A percentile compares a stretch with the other conserved stretches of the same genome.
Conservation (phyloP, 2,329 filamentous ascomycete species). For the Diplodia intermedia region DNA sequence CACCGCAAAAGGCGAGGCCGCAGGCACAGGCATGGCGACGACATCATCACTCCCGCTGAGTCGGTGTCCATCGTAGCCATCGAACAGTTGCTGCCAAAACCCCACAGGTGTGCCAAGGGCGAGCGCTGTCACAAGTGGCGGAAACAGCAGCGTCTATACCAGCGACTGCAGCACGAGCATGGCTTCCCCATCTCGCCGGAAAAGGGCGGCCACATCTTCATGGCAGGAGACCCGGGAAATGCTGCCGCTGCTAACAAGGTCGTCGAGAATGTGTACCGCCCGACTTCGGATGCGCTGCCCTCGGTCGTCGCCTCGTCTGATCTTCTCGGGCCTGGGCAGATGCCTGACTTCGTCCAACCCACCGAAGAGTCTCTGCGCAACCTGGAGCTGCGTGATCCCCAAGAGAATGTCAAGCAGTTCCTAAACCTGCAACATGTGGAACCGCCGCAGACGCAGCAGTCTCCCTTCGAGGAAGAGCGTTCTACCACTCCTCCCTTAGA, state of each 20-base stretch:
- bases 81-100: slow-evolving; percentile 84
- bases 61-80: slow-evolving; percentile 92
- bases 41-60: slow-evolving; percentile 77
- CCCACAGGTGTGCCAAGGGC: slow-evolving; percentile 84
- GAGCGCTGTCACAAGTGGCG: slow-evolving; percentile 83
- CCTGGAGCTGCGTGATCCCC: slow-evolving; percentile 76
- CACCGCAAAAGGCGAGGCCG: slow-evolving; percentile 50
- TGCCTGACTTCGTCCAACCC: slow-evolving; percentile 63
- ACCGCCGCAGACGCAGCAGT: slow-evolving; percentile 66
- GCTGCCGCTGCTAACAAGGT: slow-evolving; percentile 67
- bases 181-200: slow-evolving; percentile 67
- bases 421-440: slow-evolving; percentile 79
- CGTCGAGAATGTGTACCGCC: slow-evolving; percentile 64
- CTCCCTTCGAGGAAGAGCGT: slow-evolving; percentile 61
- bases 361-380: slow-evolving; percentile 77
- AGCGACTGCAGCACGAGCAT: slow-evolving; percentile 76
- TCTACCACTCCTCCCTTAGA: slow-evolving; percentile 50
- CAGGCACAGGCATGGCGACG: slow-evolving; percentile 57
- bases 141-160: slow-evolving; percentile 79
- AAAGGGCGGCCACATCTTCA: slow-evolving; percentile 72
- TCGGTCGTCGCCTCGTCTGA: slow-evolving; percentile 93
- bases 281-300: slow-evolving; percentile 75
- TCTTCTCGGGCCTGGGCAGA: slow-evolving; percentile 73
- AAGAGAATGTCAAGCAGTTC: slow-evolving; percentile 93
- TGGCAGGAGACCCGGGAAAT: slow-evolving; percentile 81